Base-by-base conservation (phyloP, 495 filamentous ascomycete genomes). In the Cetradonia linearis region DNA sequence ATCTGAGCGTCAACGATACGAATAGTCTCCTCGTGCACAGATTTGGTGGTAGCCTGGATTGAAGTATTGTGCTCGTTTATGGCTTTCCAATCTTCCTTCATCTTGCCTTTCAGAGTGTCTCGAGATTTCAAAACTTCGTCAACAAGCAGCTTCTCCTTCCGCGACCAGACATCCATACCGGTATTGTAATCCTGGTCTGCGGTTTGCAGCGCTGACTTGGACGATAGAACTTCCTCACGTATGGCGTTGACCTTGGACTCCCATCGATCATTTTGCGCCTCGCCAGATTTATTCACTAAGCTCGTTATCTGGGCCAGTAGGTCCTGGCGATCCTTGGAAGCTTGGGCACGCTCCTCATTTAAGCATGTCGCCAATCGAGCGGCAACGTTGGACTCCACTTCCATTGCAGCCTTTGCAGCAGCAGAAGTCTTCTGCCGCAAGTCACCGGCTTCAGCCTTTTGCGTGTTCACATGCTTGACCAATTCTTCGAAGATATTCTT, bases 1-100 rank as follows among this genome's bases (percentile, higher is more conserved):
- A 95, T 86, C 70, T 97, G 94, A 30, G 84, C 85, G 68, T 91
- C 87, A 11, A 96, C 92, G 65, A 95, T 93, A 1, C 83, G 84
- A 23, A 95, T 82, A 0, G 91, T 95, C 71, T 95, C 86, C n/a
- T 88, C 86, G 62, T 97, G 90, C 11, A 97, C 89, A 0, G 89
- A 87, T 58, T 87, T 85, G 1, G 91, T 94, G 0, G 87, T 85
- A 2, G 78, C 78, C 62, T 89, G 86, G 62, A 97, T 90, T 3
- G 87, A 84, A 1, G 73, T 80, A 63, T 88, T 92, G 65, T 89
- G 86, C 63, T 86, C 80, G 62, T 91, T 87, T 30, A 91, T 89
- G 14, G 72, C 68, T 87, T 93, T 83, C 87, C 89, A 96, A 66
- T 97, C 91, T 60, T 87, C 82, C 74, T 91, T 87, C 70, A 98